These are phyloP conservation scores for Quillaja saponaria DNA, from an alignment of 306 rosid genomes.

Conservation along the genomic window DNA sequence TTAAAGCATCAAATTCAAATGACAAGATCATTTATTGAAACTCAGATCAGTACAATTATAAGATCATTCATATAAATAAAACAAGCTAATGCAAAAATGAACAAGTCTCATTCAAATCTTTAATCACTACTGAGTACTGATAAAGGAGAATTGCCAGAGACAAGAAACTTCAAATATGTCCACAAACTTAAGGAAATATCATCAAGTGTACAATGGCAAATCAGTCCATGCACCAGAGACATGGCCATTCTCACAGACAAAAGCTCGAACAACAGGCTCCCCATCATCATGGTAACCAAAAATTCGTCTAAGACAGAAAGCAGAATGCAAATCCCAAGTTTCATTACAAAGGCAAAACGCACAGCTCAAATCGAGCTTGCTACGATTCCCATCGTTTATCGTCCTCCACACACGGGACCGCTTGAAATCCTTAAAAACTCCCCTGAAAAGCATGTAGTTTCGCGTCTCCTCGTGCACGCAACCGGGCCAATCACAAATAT, in stretches of 20 bases:
- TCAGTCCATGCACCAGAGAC: slow-evolving; percentile 99
- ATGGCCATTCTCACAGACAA: slow-evolving; percentile 90
- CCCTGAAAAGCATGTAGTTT: slow-evolving; percentile 75
- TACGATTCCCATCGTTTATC: slow-evolving; percentile 62
- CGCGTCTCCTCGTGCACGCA: slow-evolving; percentile 93
- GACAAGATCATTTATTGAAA: too few relatives aligned
- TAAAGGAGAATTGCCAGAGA: neutral
- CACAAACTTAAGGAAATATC: neutral
- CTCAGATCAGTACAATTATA: too few relatives aligned
- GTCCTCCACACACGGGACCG: slow-evolving; percentile 82
- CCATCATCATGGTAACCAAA: slow-evolving; percentile 93
- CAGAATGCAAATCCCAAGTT: slow-evolving; percentile 90
- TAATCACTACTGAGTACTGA: neutral
- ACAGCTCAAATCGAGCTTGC: slow-evolving; percentile 60
- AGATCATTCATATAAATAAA: neutral
- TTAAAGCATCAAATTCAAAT: too few relatives aligned
- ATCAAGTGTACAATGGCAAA: slow-evolving; percentile 64
- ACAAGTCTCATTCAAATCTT: neutral
- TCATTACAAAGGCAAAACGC: slow-evolving; percentile 66
- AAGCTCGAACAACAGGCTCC: slow-evolving; percentile 90
- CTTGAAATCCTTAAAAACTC: slow-evolving; percentile 78
- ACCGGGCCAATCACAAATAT: slow-evolving; percentile 89
- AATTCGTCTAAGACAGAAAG: slow-evolving; percentile 72
- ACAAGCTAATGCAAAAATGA: neutral
- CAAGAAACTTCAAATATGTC: neutral